phyloP scores from a whole-genome alignment of 2,329 filamentous ascomycete genomes.

The Lasiodiplodia hormozganensis region DNA sequence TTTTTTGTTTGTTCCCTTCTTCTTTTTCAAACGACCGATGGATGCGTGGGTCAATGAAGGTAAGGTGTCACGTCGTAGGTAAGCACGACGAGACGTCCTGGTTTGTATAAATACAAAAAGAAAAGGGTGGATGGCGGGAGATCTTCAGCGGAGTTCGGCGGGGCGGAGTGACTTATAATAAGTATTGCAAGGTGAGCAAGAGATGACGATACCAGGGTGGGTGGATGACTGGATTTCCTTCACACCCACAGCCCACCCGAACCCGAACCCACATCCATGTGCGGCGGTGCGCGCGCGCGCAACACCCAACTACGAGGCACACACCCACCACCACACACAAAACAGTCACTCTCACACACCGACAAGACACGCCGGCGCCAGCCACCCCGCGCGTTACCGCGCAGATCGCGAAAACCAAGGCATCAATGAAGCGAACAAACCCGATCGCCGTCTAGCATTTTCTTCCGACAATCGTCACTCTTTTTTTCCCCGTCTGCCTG shows the following conservation, averaged over 20 bases:
- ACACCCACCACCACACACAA: background rate
- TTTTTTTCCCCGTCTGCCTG: background rate
- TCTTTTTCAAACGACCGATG: conserved; percentile 1
- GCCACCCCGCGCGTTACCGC: background rate
- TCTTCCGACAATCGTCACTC: background rate
- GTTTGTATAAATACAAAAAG: no score
- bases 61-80: no score
- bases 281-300: background rate
- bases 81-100: no score
- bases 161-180: no score
- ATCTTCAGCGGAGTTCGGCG: background rate
- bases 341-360: background rate
- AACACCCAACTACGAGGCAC: background rate
- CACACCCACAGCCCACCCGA: background rate
- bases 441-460: background rate
- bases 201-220: background rate
- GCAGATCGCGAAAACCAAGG: background rate
- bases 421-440: background rate
- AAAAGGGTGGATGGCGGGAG: no score
- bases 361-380: background rate
- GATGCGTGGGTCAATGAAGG: background rate
- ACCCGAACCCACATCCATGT: background rate
- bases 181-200: background rate
- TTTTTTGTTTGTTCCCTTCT: no score
- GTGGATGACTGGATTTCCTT: conserved; percentile 1